Evolutionary conservation across 805 yeast species (phyloP), one percentile per base, ranked within the genome.

Genomic region (Blastobotrys attinorum): DNA sequence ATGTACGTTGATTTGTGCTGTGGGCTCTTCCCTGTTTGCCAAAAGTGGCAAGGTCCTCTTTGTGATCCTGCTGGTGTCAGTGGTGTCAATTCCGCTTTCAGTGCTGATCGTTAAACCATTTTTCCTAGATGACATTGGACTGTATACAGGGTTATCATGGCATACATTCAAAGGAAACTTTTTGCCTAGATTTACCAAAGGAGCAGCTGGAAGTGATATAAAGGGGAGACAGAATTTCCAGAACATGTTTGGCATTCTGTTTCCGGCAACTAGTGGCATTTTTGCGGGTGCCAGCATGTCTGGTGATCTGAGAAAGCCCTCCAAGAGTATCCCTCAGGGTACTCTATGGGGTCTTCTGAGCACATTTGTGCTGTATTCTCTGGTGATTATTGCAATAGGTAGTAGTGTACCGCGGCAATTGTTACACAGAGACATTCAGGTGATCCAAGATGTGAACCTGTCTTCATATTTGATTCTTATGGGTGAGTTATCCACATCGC

Each of bases 241-340:
- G 43, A 83, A 84, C 59, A 64, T 94, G 50, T 92, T 92, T 73
- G 97, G 97, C 2, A 85, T 92, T 37, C 87, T 92, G 60, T 92
- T 92, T 67, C 97, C 98, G 8, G 96, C 98, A 1, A 90, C 98
- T 0, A 96, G 97, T 4, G 99, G 99, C 46, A 89, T 92, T 22
- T 82, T 92, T 62, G 97, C 98, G 2, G 99, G 99, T 15, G 97
- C 98, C 1, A 84, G 95, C 20, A 92, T 92, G 99, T 87, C 96
- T 33, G 97, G 98, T 16, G 96, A 88, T 54, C 70, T 92, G 49
- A 67, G 75, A 44, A 79, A 75, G 44, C 99, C 99, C 0, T 86
- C 96, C 0, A 77, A 75, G 55, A 77, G 95, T 1, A 92, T 92
- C 37, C 98, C 99, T 0, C 72, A 74, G 47, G 99, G 99, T n/a